Evolutionary conservation across 148 eudicot species (phyloP).

Genomic region (Limonium bicolor): DNA sequence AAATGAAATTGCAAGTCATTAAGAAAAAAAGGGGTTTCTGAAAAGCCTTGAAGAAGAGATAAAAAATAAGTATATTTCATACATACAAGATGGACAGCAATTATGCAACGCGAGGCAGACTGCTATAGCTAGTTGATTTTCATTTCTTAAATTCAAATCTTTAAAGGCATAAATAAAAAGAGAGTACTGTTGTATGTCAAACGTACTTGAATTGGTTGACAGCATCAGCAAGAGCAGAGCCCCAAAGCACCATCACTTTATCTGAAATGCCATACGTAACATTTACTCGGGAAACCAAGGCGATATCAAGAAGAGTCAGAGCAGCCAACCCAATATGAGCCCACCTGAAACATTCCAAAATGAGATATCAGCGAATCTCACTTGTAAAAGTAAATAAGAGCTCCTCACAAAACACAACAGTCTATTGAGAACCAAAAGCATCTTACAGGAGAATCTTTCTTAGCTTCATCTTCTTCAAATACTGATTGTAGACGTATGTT

Average conservation of each 20-base stretch:
- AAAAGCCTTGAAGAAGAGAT: no score
- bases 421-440: background rate
- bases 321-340: conserved; percentile 55
- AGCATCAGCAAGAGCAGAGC: conserved; percentile 85
- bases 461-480: conserved; percentile 59
- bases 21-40: no score
- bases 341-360: conserved; percentile 35
- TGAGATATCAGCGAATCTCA: background rate
- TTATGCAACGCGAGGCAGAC: no score
- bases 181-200: no score
- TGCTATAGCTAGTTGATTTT: no score
- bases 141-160: no score
- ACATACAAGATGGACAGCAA: no score
- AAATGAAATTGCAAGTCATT: no score
- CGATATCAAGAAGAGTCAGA: conserved; percentile 47
- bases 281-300: conserved; percentile 60
- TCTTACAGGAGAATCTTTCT: conserved; percentile 70
- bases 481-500: conserved; percentile 66
- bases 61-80: no score
- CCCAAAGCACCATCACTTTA: conserved; percentile 60
- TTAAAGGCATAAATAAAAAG: no score
- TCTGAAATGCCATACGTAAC: conserved; percentile 60
- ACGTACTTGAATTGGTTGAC: conserved; percentile 93
- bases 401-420: background rate
- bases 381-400: background rate